These are phyloP conservation scores for Physaria fendleri DNA, from an alignment of 345 rosid genomes.

Conservation along the genomic window DNA sequence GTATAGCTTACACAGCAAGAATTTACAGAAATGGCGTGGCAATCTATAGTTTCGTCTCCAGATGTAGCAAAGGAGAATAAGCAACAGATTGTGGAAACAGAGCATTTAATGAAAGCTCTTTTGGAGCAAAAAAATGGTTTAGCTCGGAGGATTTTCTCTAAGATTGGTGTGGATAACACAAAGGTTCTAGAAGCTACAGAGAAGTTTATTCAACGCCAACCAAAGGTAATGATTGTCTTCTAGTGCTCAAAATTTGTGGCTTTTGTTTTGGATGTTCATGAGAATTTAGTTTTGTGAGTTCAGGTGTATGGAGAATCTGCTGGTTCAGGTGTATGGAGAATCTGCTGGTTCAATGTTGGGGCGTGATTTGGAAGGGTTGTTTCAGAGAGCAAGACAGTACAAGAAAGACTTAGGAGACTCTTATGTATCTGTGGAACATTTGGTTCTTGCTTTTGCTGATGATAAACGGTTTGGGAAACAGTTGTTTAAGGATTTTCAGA, in stretches of 20 bases:
- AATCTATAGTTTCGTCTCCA: conserved; percentile 86
- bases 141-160: conserved; percentile 84
- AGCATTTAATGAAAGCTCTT: conserved; percentile 89
- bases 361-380: conserved; percentile 80
- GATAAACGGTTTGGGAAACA: conserved; percentile 94
- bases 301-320: too few species aligned
- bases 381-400: conserved; percentile 70
- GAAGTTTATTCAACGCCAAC: conserved; percentile 83
- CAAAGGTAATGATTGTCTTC: conserved; percentile 49
- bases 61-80: conserved; percentile 93
- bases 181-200: conserved; percentile 90
- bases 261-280: background rate
- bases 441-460: conserved; percentile 74
- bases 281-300: background rate
- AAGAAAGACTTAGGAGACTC: conserved; percentile 93
- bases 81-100: conserved; percentile 98
- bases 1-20: conserved; percentile 88
- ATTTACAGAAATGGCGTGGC: conserved; percentile 99
- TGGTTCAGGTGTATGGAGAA: too few species aligned
- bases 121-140: conserved; percentile 99
- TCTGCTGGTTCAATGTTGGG: conserved; percentile 93
- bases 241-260: background rate
- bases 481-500: conserved; percentile 74
- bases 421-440: conserved; percentile 89
- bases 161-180: conserved; percentile 79